These are phyloP conservation scores for Monosporascus sp. DNA, from an alignment of 2,329 filamentous ascomycete genomes.

Conservation along the genomic window DNA sequence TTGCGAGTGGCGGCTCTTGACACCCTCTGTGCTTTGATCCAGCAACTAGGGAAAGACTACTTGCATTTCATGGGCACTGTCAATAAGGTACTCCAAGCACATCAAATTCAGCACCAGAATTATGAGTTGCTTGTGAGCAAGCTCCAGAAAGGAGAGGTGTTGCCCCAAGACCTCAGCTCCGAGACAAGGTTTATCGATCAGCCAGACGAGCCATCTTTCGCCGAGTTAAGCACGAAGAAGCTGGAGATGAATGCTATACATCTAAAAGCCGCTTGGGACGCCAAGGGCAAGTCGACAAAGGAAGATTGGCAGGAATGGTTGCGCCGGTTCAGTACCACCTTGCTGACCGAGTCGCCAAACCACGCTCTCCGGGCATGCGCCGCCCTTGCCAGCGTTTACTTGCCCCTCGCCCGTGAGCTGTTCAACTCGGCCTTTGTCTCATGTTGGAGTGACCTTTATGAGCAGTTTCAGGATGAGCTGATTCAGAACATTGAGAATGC, in stretches of 20 bases:
- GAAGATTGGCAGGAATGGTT: slow-evolving; percentile 99
- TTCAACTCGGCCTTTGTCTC: slow-evolving; percentile 99
- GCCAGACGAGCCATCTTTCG: slow-evolving; percentile 72
- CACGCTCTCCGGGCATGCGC: slow-evolving; percentile 92
- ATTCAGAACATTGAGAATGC: slow-evolving; percentile 94
- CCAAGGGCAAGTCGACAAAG: slow-evolving; percentile 90
- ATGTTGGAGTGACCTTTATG: slow-evolving; percentile 97
- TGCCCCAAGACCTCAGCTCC: slow-evolving; percentile 92
- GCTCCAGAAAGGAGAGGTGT: slow-evolving; percentile 84
- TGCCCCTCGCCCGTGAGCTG: slow-evolving; percentile 83
- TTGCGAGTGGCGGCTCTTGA: slow-evolving; percentile 82
- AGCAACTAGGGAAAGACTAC: slow-evolving; percentile 93
- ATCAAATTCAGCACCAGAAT: slow-evolving; percentile 82
- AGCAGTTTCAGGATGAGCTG: slow-evolving; percentile 93
- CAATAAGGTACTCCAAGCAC: slow-evolving; percentile 73
- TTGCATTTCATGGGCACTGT: slow-evolving; percentile 90
- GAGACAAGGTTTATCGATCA: slow-evolving; percentile 75
- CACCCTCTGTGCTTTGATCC: slow-evolving; percentile 89
- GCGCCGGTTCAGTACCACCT: slow-evolving; percentile 88
- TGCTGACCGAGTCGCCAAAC: slow-evolving; percentile 92
- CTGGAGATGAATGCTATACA: slow-evolving; percentile 96
- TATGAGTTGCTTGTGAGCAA: slow-evolving; percentile 91
- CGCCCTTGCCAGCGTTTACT: slow-evolving; percentile 82
- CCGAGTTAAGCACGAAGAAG: slow-evolving; percentile 86
- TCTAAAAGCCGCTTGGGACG: slow-evolving; percentile 95